Percentiles rank a stretch among this genome's conserved stretches.
Evolutionary conservation across 2,329 filamentous ascomycete genomes (phyloP).

Genomic region (Cryphonectria naterciae): DNA sequence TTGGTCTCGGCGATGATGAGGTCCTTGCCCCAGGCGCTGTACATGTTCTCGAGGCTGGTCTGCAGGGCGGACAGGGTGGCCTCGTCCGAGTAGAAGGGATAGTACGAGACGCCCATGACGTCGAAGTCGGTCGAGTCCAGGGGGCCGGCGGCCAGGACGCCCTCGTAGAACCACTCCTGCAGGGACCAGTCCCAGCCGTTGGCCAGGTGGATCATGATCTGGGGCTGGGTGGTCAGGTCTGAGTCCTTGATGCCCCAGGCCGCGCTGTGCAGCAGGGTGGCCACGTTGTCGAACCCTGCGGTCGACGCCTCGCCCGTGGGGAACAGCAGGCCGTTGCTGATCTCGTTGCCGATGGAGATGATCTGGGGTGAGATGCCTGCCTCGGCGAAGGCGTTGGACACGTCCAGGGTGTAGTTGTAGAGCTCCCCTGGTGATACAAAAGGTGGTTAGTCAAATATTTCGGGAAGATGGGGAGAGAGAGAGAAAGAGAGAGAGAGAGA

Average conservation of each 20-base stretch:
- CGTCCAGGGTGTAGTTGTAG: conserved; percentile 70
- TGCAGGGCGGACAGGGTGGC: conserved; percentile 64
- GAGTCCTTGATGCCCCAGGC: conserved; percentile 68
- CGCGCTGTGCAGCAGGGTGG: conserved; percentile 65
- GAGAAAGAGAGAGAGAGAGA: not conserved
- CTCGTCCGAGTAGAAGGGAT: conserved; percentile 68
- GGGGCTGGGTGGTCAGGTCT: conserved; percentile 57
- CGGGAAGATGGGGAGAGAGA: not conserved
- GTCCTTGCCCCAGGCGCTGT: conserved; percentile 64
- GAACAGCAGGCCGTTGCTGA: conserved; percentile 68
- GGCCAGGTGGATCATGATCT: conserved; percentile 76
- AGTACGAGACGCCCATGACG: conserved; percentile 73
- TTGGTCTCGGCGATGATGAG: conserved; percentile 72
- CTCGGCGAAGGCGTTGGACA: conserved; percentile 63
- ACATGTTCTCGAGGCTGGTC: conserved; percentile 61
- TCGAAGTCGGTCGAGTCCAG: conserved; percentile 64
- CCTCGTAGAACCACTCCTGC: conserved; percentile 64
- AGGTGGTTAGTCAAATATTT: not conserved
- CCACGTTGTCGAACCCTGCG: conserved; percentile 63
- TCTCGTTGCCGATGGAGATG: conserved; percentile 76
- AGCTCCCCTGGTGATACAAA: conserved; percentile 38
- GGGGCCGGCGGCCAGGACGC: conserved; percentile 55
- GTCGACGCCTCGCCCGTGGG: conserved; percentile 55
- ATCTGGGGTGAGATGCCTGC: conserved; percentile 61
- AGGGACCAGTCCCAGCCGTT: conserved; percentile 74